Evolutionary conservation across 2,329 filamentous ascomycete genomes (phyloP), one percentile per base, ranked within the genome.

Genomic region (Clarireedia hainanense): DNA sequence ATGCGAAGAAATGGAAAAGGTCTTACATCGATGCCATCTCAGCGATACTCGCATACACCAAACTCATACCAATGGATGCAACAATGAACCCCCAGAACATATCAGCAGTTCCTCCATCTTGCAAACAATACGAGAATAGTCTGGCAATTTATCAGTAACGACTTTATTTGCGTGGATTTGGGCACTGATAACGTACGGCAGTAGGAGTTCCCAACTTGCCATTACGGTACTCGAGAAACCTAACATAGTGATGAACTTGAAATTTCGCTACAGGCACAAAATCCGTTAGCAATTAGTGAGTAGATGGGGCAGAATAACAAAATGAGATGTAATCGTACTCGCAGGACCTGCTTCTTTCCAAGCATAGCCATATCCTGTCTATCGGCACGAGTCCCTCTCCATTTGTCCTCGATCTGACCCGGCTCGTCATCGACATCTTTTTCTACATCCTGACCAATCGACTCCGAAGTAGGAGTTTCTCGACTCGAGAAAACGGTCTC

Each of bases 201-300:
- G 64, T 4, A 70, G 62, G 45, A 71, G 67, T 59, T 75, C 73
- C 73, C 73, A 75, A 3, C 71, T 74, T 12, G 68, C 67, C 63
- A 72, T 72, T 30, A 73, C 63, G n/a, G 73, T 72, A 48, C 69
- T 70, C 0, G 71, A 69, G 57, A 75, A 75, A 9, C 72, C 72
- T 14, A 75, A 63, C 23, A 71, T 74, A 6, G 69, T 70, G 53
- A 72, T 60, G 57, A 72, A 72, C 15, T 69, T 65, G 59, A 74
- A 75, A 58, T 70, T 72, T 47, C 72, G 61, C 65, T 71, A 45
- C 12, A 24, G 26, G 23, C 5, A 24, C 40, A 6, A 27, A 17
- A 14, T 30, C 9, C 27, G n/a, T 42, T 10, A 34, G 26, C 14
- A 5, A 9, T 17, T 5, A 34, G 10, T 34, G 10, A 34, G 2